Conservation (phyloP, 164 flowering plant genomes). For the Tetracentron sinense region DNA sequence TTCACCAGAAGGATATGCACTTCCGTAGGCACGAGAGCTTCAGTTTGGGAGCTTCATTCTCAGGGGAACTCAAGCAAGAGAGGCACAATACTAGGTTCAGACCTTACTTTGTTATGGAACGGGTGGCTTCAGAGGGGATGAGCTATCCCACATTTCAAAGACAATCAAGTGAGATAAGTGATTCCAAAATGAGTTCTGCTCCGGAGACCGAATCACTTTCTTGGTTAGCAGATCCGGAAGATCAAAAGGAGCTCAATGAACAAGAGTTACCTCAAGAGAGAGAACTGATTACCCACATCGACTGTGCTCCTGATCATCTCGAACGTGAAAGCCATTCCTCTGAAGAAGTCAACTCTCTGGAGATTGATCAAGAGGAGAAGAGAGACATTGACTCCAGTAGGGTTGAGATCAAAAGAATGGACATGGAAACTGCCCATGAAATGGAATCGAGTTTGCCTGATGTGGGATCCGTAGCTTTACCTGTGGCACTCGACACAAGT, state of each 20-base stretch:
- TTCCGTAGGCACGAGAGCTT: conserved; percentile 78
- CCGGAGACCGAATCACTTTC: conserved; percentile 61
- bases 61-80: conserved; percentile 41
- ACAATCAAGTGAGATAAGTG: conserved; percentile 64
- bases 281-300: conserved; percentile 23
- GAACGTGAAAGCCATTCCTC: conserved; percentile 49
- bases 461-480: conserved; percentile 7
- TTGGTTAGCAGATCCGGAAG: conserved; percentile 50
- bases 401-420: conserved; percentile 22
- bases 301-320: conserved; percentile 28
- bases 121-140: conserved; percentile 36
- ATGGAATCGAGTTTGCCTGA: conserved; percentile 16
- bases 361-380: conserved; percentile 27
- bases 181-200: conserved; percentile 68
- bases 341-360: conserved; percentile 35
- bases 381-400: conserved; percentile 30
- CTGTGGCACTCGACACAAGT: conserved; percentile 11
- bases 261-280: conserved; percentile 34
- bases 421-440: conserved; percentile 22
- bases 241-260: too few relatives aligned
- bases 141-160: conserved; percentile 45
- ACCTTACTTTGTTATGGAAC: conserved; percentile 62
- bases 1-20: conserved; percentile 45
- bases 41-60: conserved; percentile 49
- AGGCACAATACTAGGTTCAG: conserved; percentile 36